Evolutionary conservation across 129 eudicot genomes (phyloP).

Genomic region (Helianthus tuberosus): DNA sequence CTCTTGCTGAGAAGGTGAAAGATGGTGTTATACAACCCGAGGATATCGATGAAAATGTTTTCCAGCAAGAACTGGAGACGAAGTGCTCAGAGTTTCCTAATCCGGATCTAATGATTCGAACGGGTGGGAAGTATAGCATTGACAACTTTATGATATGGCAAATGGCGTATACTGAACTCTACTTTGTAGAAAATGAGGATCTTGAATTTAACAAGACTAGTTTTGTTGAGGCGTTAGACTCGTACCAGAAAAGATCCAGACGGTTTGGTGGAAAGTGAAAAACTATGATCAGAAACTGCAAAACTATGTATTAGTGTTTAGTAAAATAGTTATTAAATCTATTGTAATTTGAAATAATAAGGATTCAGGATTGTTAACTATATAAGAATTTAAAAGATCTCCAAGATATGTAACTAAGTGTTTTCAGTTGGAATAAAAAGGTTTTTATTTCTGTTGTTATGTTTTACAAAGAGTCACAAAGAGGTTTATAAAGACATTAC

Average conservation of each 20-base stretch:
- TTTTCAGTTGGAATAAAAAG: no score
- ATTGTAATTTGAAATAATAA: no score
- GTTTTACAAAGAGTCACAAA: no score
- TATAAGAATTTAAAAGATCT: no score
- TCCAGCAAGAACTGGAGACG: slow-evolving; percentile 21
- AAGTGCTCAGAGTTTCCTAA: slow-evolving; percentile 12
- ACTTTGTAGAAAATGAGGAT: slow-evolving; percentile 15
- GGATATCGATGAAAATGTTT: background rate
- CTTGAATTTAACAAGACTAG: background rate
- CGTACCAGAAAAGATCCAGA: slow-evolving; percentile 16
- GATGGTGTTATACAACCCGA: background rate
- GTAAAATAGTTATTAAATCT: no score
- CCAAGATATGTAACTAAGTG: no score
- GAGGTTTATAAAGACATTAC: no score
- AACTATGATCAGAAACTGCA: no score
- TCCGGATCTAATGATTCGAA: slow-evolving; percentile 19
- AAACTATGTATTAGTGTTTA: no score
- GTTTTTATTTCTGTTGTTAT: no score
- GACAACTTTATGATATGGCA: slow-evolving; percentile 25
- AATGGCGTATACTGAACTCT: slow-evolving; percentile 15
- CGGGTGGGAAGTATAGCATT: slow-evolving; percentile 6
- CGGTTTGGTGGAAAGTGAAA: slow-evolving; percentile 21
- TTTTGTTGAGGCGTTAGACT: slow-evolving; percentile 17
- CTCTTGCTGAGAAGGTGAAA: slow-evolving; percentile 13
- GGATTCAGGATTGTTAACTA: no score